phyloP scores from a whole-genome alignment of 352 stramenopile species.

The Aphanomyces stellatus region DNA sequence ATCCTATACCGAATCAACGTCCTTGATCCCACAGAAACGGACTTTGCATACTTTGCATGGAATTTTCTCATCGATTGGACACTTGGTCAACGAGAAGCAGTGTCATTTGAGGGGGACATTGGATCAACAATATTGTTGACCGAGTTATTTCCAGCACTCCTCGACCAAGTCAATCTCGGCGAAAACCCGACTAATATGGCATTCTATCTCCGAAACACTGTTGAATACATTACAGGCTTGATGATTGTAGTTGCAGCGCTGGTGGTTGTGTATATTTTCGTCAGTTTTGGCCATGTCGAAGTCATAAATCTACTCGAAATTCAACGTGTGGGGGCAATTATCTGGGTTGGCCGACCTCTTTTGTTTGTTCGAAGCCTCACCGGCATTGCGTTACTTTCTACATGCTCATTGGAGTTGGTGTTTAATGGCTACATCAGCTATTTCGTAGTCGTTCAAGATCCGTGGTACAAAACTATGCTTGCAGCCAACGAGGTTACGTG shows the following conservation, averaged over 20 bases:
- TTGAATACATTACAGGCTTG: background rate
- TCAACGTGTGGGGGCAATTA: background rate
- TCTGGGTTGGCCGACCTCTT: constrained; percentile 5
- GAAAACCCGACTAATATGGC: background rate
- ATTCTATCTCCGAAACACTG: background rate
- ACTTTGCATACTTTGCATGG: constrained; percentile 2
- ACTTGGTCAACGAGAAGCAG: background rate
- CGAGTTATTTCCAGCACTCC: background rate
- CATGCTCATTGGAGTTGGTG: background rate
- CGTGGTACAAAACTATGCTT: constrained; percentile 5
- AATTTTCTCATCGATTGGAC: background rate
- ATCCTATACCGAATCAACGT: background rate
- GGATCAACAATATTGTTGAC: background rate
- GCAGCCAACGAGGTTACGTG: constrained; percentile 3
- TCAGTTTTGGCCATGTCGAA: background rate
- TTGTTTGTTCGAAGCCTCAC: background rate
- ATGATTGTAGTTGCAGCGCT: background rate
- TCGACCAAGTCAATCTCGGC: background rate
- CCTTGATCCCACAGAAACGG: background rate
- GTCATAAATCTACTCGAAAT: background rate
- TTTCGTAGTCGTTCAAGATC: background rate
- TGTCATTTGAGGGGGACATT: background rate
- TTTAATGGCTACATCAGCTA: background rate
- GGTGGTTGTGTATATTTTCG: background rate
- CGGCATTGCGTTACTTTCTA: background rate